A percentile compares a stretch with the other conserved stretches of the same genome.
Evolutionary conservation across 2,329 filamentous ascomycete species (phyloP).

Genomic region (Fusarium paranaense): DNA sequence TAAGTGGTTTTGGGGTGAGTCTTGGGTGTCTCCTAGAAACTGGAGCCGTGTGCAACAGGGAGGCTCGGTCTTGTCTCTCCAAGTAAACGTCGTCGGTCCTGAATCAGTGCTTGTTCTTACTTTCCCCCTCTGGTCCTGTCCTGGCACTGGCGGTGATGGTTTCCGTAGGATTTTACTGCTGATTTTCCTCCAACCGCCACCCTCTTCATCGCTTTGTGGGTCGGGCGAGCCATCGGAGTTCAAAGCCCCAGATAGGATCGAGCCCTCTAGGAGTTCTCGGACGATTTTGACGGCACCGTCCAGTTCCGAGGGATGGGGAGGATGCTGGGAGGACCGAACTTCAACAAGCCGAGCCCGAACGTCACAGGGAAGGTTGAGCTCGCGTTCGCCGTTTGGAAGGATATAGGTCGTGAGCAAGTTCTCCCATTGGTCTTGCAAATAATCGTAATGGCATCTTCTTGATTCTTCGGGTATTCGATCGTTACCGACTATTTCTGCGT

Average conservation of each 20-base stretch:
- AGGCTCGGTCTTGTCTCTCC: neutral
- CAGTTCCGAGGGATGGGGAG: neutral
- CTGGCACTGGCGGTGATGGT: neutral
- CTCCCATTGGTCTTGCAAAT: neutral
- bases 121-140: neutral
- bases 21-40: neutral
- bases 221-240: neutral
- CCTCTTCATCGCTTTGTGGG: neutral
- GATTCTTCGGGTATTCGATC: neutral
- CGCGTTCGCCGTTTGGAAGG: neutral
- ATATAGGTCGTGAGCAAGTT: neutral
- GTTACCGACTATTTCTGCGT: neutral
- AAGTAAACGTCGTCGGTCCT: neutral
- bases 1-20: neutral
- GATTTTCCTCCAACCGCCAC: neutral
- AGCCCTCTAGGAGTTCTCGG: neutral
- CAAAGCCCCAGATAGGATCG: neutral
- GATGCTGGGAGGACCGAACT: neutral
- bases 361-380: neutral
- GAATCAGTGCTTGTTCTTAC: neutral
- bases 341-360: neutral
- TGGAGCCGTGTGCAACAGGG: neutral
- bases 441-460: neutral
- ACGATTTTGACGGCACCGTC: neutral
- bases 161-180: neutral